A percentile compares a stretch with the other conserved stretches of the same genome.
Conservation (phyloP, 768 basidiomycete genomes). For the Lactifluus echinatus region DNA sequence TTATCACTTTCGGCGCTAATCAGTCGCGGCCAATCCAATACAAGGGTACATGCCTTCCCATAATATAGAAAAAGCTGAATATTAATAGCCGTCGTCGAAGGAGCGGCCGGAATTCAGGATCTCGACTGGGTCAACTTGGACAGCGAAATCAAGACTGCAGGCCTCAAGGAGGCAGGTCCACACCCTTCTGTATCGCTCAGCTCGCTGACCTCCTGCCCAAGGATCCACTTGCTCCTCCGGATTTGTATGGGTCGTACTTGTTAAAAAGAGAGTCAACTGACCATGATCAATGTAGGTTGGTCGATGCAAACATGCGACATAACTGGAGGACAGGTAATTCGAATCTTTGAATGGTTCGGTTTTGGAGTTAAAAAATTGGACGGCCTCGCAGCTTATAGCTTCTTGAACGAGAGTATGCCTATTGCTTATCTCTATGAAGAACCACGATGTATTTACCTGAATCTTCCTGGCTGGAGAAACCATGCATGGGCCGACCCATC, state of each 20-base stretch:
- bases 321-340: conserved; percentile 2
- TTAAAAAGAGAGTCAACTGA: neutral
- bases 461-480: neutral
- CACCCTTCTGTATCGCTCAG: too few species aligned
- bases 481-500: neutral
- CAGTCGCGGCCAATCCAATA: too few species aligned
- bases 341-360: too few species aligned
- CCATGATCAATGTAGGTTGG: neutral
- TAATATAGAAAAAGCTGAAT: neutral
- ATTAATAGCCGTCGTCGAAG: neutral
- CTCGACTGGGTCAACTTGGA: neutral
- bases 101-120: conserved; percentile 13
- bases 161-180: too few species aligned
- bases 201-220: too few species aligned
- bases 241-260: too few species aligned
- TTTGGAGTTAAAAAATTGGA: too few species aligned
- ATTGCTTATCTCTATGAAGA: neutral
- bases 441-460: neutral
- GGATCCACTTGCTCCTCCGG: too few species aligned
- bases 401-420: neutral
- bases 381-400: neutral
- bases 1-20: conserved; percentile 44
- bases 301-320: neutral
- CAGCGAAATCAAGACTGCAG: conserved; percentile 4
- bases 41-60: conserved; percentile 28